A percentile compares a stretch with the other conserved stretches of the same genome.
Evolutionary conservation across 1,284 basidiomycete genomes (phyloP).

Genomic region (Naganishia liquefaciens): DNA sequence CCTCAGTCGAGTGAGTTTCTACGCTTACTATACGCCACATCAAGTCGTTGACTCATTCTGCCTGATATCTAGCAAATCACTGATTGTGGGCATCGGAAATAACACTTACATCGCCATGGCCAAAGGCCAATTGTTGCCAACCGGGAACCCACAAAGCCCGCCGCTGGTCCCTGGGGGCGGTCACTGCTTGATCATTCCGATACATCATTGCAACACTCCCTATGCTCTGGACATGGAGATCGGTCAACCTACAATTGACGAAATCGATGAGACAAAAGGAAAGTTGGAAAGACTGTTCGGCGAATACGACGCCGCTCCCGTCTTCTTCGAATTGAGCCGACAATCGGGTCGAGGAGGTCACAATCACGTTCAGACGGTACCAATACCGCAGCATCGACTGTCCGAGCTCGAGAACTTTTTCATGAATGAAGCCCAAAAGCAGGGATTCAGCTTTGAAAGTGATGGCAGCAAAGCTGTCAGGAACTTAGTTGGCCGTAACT

Average conservation of each 20-base stretch:
- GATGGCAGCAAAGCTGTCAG: slow-evolving; percentile 55
- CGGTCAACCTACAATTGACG: slow-evolving; percentile 69
- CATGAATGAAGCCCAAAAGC: slow-evolving; percentile 62
- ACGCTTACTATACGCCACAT: slow-evolving; percentile 1
- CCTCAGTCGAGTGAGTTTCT: slow-evolving; percentile 69
- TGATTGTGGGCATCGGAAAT: slow-evolving; percentile 85
- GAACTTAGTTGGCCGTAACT: slow-evolving; percentile 47
- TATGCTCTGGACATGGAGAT: slow-evolving; percentile 74
- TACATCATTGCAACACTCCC: slow-evolving; percentile 65
- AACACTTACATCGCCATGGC: slow-evolving; percentile 92
- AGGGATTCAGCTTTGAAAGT: slow-evolving; percentile 61
- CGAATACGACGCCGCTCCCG: slow-evolving; percentile 66
- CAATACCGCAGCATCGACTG: slow-evolving; percentile 66
- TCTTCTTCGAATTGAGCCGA: slow-evolving; percentile 85
- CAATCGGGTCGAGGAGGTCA: slow-evolving; percentile 84
- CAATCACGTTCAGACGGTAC: slow-evolving; percentile 84
- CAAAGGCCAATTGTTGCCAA: slow-evolving; percentile 87
- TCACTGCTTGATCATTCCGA: slow-evolving; percentile 74
- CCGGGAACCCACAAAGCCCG: slow-evolving; percentile 60
- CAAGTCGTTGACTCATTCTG: slow-evolving; percentile 4
- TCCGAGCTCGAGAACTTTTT: slow-evolving; percentile 26
- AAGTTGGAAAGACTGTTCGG: slow-evolving; percentile 72
- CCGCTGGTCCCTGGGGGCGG: slow-evolving; percentile 81
- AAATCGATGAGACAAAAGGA: slow-evolving; percentile 78
- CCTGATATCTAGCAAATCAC: slow-evolving; percentile 69